Conservation (phyloP, 352 stramenopile species). For the Pythium monospermum region DNA sequence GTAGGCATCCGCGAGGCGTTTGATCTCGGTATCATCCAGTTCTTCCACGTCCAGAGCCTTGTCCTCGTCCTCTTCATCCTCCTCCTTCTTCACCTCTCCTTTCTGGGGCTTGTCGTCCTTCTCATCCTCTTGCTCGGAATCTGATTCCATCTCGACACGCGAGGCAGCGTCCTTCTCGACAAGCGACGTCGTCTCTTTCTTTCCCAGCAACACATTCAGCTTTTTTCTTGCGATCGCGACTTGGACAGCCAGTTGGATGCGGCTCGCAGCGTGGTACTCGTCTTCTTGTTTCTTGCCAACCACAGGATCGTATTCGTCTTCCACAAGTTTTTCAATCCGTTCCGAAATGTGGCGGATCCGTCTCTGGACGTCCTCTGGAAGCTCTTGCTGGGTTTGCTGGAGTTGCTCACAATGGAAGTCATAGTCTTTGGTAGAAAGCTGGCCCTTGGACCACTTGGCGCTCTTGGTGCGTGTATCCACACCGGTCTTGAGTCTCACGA, state of each 20-base stretch:
- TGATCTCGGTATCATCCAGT: slow-evolving; percentile 39
- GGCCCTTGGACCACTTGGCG: slow-evolving; percentile 14
- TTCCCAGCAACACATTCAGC: slow-evolving; percentile 31
- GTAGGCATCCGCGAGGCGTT: slow-evolving; percentile 56
- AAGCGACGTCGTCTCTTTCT: slow-evolving; percentile 1
- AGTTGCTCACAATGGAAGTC: slow-evolving; percentile 25
- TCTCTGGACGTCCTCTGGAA: slow-evolving; percentile 27
- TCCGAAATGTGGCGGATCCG: slow-evolving; percentile 39
- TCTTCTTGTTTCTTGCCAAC: slow-evolving; percentile 19
- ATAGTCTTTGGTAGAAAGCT: slow-evolving; percentile 24
- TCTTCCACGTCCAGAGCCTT: slow-evolving; percentile 13
- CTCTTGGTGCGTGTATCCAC: slow-evolving; percentile 16
- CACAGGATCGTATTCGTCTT: slow-evolving; percentile 35
- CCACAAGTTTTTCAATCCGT: slow-evolving; percentile 28
- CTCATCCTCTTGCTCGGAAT: background rate
- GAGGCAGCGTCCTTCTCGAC: slow-evolving; percentile 5
- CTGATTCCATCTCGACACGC: background rate
- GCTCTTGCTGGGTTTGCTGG: slow-evolving; percentile 16
- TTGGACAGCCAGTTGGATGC: slow-evolving; percentile 44
- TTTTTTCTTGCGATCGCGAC: slow-evolving; percentile 40
- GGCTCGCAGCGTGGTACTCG: slow-evolving; percentile 23
- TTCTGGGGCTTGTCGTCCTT: slow-evolving; percentile 5
- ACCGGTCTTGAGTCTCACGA: slow-evolving; percentile 14
- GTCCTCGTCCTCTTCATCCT: slow-evolving; percentile 1
- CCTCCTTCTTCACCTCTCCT: background rate